A percentile compares a stretch with the other conserved stretches of the same genome.
phyloP scores from a whole-genome alignment of 2,329 filamentous ascomycete species.

The Microcyclospora tardicrescens region DNA sequence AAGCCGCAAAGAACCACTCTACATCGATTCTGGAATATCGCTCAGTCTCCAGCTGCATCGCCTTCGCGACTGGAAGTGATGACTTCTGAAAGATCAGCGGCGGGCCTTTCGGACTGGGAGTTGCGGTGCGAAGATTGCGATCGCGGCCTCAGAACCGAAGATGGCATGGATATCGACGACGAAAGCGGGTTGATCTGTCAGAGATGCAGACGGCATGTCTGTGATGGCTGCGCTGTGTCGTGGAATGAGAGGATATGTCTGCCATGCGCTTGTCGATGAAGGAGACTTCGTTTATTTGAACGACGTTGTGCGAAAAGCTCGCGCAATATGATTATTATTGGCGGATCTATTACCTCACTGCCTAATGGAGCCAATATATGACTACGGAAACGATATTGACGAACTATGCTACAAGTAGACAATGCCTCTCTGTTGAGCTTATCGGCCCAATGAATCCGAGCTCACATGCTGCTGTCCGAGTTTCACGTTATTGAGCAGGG shows the following conservation, averaged over 20 bases:
- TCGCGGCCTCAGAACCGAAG: slow-evolving; percentile 17
- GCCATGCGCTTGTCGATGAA: slow-evolving; percentile 21
- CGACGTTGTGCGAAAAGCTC: too few relatives aligned
- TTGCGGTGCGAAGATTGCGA: slow-evolving; percentile 35
- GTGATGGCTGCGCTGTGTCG: slow-evolving; percentile 30
- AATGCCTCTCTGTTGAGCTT: too few relatives aligned
- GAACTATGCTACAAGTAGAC: too few relatives aligned
- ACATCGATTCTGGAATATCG: slow-evolving; percentile 35
- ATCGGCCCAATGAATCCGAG: too few relatives aligned
- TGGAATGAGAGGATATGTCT: slow-evolving; percentile 27
- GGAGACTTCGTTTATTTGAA: too few relatives aligned
- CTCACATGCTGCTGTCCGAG: too few relatives aligned
- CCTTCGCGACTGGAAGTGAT: slow-evolving; percentile 2
- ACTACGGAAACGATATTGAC: too few relatives aligned
- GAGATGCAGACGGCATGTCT: slow-evolving; percentile 28
- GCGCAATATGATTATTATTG: too few relatives aligned
- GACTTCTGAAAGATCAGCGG: too few relatives aligned
- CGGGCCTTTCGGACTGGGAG: slow-evolving; percentile 1
- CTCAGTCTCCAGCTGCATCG: slow-evolving; percentile 18
- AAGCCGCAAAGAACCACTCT: slow-evolving; percentile 31
- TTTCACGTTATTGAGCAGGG: too few relatives aligned
- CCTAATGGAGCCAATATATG: too few relatives aligned
- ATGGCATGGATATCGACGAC: slow-evolving; percentile 24
- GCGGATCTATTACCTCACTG: too few relatives aligned
- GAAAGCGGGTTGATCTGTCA: slow-evolving; percentile 23